phyloP scores from a whole-genome alignment of 1,284 basidiomycete genomes.

The Pisolithus thermaeus region DNA sequence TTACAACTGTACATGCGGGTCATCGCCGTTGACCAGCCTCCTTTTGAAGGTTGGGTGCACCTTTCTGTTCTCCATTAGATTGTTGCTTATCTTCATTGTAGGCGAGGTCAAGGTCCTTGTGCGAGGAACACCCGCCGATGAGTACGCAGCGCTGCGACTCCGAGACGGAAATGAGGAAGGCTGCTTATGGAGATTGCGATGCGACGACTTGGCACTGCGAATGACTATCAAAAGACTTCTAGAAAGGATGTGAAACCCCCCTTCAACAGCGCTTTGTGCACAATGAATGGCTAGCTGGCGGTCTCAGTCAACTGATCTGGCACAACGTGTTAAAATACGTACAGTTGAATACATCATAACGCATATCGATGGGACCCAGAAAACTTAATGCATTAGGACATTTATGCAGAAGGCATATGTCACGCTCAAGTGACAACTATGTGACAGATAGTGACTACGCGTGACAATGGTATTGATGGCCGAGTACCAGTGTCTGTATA shows the following conservation, averaged over 20 bases:
- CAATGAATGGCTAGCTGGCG: too few relatives aligned
- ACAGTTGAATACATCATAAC: too few relatives aligned
- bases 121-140: conserved; percentile 16
- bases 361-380: too few relatives aligned
- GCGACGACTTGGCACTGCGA: conserved; percentile 38
- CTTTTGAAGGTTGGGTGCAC: conserved; percentile 49
- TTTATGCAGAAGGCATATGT: too few relatives aligned
- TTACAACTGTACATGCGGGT: conserved; percentile 44
- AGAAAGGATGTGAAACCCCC: conserved; percentile 19
- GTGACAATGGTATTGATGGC: too few relatives aligned
- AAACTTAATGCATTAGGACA: too few relatives aligned
- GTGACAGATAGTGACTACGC: too few relatives aligned
- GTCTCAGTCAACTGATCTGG: too few relatives aligned
- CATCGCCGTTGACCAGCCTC: conserved; percentile 45
- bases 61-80: background rate
- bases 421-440: too few relatives aligned
- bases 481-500: too few relatives aligned
- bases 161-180: conserved; percentile 62
- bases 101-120: conserved; percentile 62
- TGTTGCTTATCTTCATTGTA: conserved; percentile 23
- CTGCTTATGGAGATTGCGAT: conserved; percentile 67
- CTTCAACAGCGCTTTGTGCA: too few relatives aligned
- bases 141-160: conserved; percentile 45
- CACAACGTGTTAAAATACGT: too few relatives aligned
- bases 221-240: conserved; percentile 35